Percentiles rank a stretch among this genome's conserved stretches.
Conservation (phyloP, 441 rosid genomes). For the Kokia cookei region DNA sequence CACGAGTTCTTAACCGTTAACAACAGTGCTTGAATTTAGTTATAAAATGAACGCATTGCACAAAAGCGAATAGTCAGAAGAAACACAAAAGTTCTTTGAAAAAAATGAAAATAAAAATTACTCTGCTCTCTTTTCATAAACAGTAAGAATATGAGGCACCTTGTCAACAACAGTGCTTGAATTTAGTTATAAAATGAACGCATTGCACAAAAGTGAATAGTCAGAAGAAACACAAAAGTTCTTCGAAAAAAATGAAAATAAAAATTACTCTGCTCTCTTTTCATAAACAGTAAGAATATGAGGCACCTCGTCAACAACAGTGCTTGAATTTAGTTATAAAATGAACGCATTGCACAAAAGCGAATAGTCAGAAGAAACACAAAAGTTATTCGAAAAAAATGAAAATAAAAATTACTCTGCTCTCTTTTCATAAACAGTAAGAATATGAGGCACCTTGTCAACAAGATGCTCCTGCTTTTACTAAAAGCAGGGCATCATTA, state of each 20-base stretch:
- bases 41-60: not conserved
- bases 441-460: not conserved
- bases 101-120: too few relatives aligned
- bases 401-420: not conserved
- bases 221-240: constrained; percentile 1
- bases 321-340: not conserved
- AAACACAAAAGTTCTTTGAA: not conserved
- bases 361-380: not conserved
- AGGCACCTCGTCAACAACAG: not conserved
- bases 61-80: not conserved
- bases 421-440: not conserved
- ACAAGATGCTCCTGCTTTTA: constrained; percentile 15
- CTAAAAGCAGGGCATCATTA: constrained; percentile 7
- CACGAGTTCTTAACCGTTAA: not conserved
- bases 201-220: not conserved
- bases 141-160: too few relatives aligned
- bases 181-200: not conserved
- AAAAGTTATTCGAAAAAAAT: not conserved
- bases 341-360: not conserved
- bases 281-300: not conserved
- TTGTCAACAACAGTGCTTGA: not conserved
- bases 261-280: not conserved
- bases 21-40: not conserved
- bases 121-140: too few relatives aligned
- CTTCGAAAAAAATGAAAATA: not conserved